Percentiles rank a stretch among this genome's conserved stretches.
phyloP scores from a whole-genome alignment of 2,329 filamentous ascomycete genomes.

The Corynespora cassiicola region DNA sequence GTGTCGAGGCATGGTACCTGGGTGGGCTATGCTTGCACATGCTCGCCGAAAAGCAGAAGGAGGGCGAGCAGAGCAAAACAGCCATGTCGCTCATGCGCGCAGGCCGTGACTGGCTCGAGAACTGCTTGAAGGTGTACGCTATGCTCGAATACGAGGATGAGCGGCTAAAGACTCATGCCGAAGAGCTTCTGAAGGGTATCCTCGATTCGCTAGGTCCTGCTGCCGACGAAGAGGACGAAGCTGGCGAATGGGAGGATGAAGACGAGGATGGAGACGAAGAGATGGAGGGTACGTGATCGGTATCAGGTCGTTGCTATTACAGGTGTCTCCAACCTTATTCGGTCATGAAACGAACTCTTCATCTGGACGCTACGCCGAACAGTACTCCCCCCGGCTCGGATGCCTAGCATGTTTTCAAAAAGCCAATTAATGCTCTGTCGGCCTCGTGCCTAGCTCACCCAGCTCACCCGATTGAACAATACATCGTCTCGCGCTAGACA shows the following conservation, averaged over 20 bases:
- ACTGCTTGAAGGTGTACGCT: conserved; percentile 80
- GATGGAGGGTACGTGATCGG: conserved; percentile 50
- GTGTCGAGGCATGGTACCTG: conserved; percentile 96
- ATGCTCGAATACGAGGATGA: conserved; percentile 86
- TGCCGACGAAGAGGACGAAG: conserved; percentile 50
- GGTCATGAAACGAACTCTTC: too few species aligned
- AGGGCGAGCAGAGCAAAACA: conserved; percentile 58
- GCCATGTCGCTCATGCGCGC: conserved; percentile 69
- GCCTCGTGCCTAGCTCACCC: too few species aligned
- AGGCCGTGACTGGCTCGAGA: conserved; percentile 82
- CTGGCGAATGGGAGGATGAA: conserved; percentile 46
- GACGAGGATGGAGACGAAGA: conserved; percentile 40
- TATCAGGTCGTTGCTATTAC: too few species aligned
- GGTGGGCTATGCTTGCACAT: conserved; percentile 93
- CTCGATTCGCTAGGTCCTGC: conserved; percentile 53
- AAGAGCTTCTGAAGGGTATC: conserved; percentile 67
- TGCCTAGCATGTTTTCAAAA: too few species aligned
- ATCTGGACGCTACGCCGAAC: too few species aligned
- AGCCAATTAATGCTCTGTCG: too few species aligned
- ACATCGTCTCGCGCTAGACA: too few species aligned
- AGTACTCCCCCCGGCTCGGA: too few species aligned
- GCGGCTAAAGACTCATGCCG: conserved; percentile 74
- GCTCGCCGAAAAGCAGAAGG: conserved; percentile 71
- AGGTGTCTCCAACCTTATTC: too few species aligned
- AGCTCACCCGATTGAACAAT: too few species aligned